Percentiles rank a stretch among this genome's conserved stretches.
These are phyloP conservation scores for Trametopsis cervina DNA, from an alignment of 768 basidiomycete genomes.

Conservation along the genomic window DNA sequence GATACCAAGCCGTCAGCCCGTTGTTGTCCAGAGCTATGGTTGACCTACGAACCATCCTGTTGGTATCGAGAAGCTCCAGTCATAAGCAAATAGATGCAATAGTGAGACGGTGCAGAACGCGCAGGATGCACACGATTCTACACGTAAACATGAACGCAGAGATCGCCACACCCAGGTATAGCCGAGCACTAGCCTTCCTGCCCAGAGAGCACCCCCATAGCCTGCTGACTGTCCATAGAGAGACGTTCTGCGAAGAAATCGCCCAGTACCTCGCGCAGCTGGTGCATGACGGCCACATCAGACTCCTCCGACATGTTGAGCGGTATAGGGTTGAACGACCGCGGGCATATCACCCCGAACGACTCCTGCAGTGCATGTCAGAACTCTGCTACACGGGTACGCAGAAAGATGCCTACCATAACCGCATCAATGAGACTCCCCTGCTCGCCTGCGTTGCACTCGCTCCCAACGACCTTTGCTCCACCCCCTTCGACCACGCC, in stretches of 20 bases:
- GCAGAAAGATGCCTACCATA: conserved; percentile 37
- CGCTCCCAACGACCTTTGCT: conserved; percentile 65
- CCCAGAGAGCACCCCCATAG: conserved; percentile 40
- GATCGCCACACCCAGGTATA: no score
- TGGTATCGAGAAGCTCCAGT: no score
- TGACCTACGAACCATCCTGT: no score
- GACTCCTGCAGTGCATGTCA: conserved; percentile 42
- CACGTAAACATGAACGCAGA: no score
- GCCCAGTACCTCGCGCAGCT: conserved; percentile 50
- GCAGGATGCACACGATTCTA: no score
- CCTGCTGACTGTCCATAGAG: conserved; percentile 56
- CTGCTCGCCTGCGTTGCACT: conserved; percentile 42
- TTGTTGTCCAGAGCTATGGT: no score
- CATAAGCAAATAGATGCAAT: no score
- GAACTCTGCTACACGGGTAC: neutral
- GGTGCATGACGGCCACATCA: conserved; percentile 40
- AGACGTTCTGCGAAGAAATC: conserved; percentile 54
- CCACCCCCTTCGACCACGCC: conserved; percentile 79
- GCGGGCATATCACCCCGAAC: conserved; percentile 48
- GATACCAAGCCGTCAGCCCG: no score
- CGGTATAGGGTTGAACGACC: conserved; percentile 51
- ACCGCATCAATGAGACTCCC: conserved; percentile 49
- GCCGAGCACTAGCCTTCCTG: conserved; percentile 6
- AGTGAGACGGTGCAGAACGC: no score
- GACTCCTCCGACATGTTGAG: conserved; percentile 41